Evolutionary conservation across 2,329 filamentous ascomycete species (phyloP), one percentile per base, ranked within the genome.

Genomic region (Ophiostoma tasmaniense): DNA sequence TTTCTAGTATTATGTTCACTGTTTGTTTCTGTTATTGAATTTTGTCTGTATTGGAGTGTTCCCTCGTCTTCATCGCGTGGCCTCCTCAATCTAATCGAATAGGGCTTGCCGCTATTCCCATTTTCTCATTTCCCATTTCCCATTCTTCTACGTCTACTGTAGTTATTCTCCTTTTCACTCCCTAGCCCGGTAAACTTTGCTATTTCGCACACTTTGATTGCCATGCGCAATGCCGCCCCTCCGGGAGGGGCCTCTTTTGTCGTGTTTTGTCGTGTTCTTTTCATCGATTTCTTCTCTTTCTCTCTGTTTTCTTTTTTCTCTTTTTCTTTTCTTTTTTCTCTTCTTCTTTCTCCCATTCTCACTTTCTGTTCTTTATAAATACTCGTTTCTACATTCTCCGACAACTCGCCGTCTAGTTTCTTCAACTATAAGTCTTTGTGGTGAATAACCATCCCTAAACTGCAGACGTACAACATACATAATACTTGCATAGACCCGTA

Each of bases 161-260:
- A n/a, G 4, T 50, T 50, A 1, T 59, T 59, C 30, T 37, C 14
- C 14, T 37, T 64, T 20, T 64, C 61, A 17, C 28, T 35, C 33
- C 42, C 17, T 33, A 39, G 20, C 22, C 42, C n/a, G n/a, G n/a
- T 17, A 17, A 14, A n/a, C 20, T 22, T 11, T 33, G 25, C 59
- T 64, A 64, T 64, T 64, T 64, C n/a, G 30, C 61, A 39, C 61
- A 64, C 61, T 64, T 64, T 64, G 33, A 64, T 64, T 64, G 61
- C 61, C 20, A 37, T 61, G 55, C 52, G 17, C 61, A 37, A 64
- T 64, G 61, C 61, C 61, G 61, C 61, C 61, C 61, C 61, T 64
- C 61, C 61, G 61, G 61, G 61, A 64, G 61, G 61, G 61, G 61
- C 61, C 8, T 33, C 33, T 8, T n/a, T n/a, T 64, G 52, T 61